Conservation (phyloP, 371 early-diverging fungal genomes). For the Lichtheimia ornata region DNA sequence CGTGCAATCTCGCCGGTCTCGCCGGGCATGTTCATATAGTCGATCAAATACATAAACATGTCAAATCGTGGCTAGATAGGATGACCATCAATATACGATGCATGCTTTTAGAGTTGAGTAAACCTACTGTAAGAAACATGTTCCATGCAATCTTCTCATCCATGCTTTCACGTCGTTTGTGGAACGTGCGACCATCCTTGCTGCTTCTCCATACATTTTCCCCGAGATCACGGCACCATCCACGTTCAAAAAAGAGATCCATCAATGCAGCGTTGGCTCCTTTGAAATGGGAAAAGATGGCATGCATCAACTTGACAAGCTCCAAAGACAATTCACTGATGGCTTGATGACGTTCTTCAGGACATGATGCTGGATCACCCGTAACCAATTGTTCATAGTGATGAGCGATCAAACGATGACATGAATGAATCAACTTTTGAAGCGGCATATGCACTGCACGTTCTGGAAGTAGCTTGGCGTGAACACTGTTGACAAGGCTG, state of each 20-base stretch:
- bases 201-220: constrained; percentile 53
- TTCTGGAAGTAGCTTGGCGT: constrained; percentile 53
- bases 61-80: constrained; percentile 48
- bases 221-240: constrained; percentile 54
- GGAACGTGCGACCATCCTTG: constrained; percentile 44
- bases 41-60: constrained; percentile 51
- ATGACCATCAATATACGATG: neutral
- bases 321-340: constrained; percentile 49
- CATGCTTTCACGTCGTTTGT: constrained; percentile 41
- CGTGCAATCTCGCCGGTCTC: constrained; percentile 57
- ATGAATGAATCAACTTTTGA: constrained; percentile 50
- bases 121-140: constrained; percentile 44
- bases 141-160: constrained; percentile 55
- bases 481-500: constrained; percentile 49
- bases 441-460: constrained; percentile 57
- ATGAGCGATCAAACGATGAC: constrained; percentile 47
- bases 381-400: constrained; percentile 48
- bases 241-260: constrained; percentile 56
- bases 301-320: constrained; percentile 54
- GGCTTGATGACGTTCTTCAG: constrained; percentile 48
- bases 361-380: constrained; percentile 32
- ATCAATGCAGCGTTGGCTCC: constrained; percentile 53
- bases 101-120: neutral
- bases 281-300: constrained; percentile 53
- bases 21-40: constrained; percentile 55